Conservation (phyloP, 352 stramenopile genomes). For the Phytophthora capsici region DNA sequence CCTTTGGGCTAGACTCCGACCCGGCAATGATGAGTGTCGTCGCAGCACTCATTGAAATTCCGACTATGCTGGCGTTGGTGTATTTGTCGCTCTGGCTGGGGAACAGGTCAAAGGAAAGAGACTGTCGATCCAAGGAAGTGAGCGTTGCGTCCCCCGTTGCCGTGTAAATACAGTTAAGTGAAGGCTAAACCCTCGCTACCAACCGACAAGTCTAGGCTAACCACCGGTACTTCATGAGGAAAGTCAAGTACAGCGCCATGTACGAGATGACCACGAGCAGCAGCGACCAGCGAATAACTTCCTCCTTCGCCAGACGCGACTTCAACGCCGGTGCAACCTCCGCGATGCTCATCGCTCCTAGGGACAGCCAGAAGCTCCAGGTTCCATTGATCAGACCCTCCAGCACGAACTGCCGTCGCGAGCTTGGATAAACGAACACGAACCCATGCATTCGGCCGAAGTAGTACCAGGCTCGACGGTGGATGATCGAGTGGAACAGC, state of each 20-base stretch:
- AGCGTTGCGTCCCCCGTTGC: conserved; percentile 10
- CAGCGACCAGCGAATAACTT: conserved; percentile 54
- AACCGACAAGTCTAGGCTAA: conserved; percentile 28
- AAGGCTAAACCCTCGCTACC: too few relatives aligned
- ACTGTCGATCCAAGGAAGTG: conserved; percentile 6
- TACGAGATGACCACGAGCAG: conserved; percentile 58
- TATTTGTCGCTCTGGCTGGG: conserved; percentile 39
- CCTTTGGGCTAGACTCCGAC: conserved; percentile 77
- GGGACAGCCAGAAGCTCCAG: conserved; percentile 71
- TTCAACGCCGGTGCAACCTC: conserved; percentile 49
- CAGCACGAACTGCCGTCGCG: conserved; percentile 68
- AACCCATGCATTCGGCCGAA: conserved; percentile 59
- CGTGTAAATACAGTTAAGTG: conserved; percentile 4
- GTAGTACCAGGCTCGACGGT: conserved; percentile 55
- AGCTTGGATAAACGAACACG: conserved; percentile 68
- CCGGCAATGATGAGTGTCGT: conserved; percentile 60
- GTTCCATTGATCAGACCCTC: conserved; percentile 64
- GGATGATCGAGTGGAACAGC: conserved; percentile 70
- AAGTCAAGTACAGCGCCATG: conserved; percentile 55
- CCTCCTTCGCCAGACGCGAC: conserved; percentile 41
- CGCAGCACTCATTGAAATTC: conserved; percentile 53
- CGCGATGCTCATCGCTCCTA: conserved; percentile 53
- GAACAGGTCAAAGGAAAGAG: conserved; percentile 1
- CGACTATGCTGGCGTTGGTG: conserved; percentile 45
- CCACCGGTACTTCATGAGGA: conserved; percentile 68